Conservation (phyloP, 352 stramenopile genomes). For the Globisporangium radiosum region DNA sequence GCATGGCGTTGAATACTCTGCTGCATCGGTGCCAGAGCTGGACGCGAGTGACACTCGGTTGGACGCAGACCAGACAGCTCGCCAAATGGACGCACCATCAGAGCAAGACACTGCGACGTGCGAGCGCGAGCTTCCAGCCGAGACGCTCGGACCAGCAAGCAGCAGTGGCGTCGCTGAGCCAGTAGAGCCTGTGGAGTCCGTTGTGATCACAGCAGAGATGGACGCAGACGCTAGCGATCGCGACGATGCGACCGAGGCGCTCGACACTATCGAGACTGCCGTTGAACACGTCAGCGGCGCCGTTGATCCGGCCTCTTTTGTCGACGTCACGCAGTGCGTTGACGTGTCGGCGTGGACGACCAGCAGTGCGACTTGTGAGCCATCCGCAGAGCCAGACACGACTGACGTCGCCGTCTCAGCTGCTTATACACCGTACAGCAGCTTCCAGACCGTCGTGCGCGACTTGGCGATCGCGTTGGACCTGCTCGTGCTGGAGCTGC, state of each 20-base stretch:
- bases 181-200: neutral
- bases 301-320: neutral
- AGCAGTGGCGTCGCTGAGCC: neutral
- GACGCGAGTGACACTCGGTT: neutral
- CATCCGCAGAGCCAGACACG: neutral
- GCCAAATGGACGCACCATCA: neutral
- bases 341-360: too few species aligned
- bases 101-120: neutral
- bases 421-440: neutral
- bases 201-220: too few species aligned
- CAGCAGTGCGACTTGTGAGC: too few species aligned
- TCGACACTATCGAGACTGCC: neutral
- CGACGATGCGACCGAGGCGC: too few species aligned
- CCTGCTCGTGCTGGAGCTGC: slow-evolving; percentile 8
- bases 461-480: slow-evolving; percentile 7
- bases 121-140: neutral
- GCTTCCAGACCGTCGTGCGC: slow-evolving; percentile 1
- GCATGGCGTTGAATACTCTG: too few species aligned
- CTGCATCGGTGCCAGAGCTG: too few species aligned
- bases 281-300: neutral
- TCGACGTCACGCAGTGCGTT: neutral
- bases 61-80: too few species aligned
- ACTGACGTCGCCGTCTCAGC: neutral
- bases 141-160: neutral
- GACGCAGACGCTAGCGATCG: too few species aligned